These are phyloP conservation scores for Sclerotinia minor DNA, from an alignment of 2,329 filamentous ascomycete species.

Conservation along the genomic window DNA sequence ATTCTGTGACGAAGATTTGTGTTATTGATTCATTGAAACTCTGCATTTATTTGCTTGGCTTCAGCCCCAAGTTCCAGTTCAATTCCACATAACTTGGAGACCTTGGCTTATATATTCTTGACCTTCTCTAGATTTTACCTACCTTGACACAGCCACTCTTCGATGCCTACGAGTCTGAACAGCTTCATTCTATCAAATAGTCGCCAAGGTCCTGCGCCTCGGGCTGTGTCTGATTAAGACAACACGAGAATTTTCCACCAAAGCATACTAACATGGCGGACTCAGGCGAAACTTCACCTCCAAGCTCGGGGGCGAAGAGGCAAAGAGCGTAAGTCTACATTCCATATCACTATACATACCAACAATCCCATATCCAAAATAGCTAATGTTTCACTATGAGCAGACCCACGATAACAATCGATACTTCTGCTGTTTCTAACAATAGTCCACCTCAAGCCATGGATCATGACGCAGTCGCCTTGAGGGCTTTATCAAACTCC, in stretches of 20 bases:
- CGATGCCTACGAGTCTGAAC: constrained; percentile 33
- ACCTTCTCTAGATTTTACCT: constrained; percentile 16
- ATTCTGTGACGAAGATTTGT: background rate
- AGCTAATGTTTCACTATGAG: constrained; percentile 14
- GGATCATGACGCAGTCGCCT: constrained; percentile 40
- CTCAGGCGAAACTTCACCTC: constrained; percentile 32
- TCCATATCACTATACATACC: constrained; percentile 32
- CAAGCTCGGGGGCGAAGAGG: constrained; percentile 37
- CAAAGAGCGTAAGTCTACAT: constrained; percentile 41
- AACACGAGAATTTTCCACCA: constrained; percentile 25
- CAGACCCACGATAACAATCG: constrained; percentile 56
- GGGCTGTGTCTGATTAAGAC: constrained; percentile 36
- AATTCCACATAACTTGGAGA: constrained; percentile 11
- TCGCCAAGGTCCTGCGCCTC: constrained; percentile 37
- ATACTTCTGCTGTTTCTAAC: constrained; percentile 53
- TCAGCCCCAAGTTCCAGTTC: background rate
- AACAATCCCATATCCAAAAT: constrained; percentile 20
- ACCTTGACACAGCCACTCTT: constrained; percentile 31
- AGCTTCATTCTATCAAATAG: constrained; percentile 28
- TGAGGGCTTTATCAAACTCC: constrained; percentile 43
- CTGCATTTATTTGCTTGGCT: background rate
- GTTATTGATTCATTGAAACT: background rate
- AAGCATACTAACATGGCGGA: constrained; percentile 32
- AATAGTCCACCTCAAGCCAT: constrained; percentile 38
- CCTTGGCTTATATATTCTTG: constrained; percentile 35